Evolutionary conservation across 148 eudicot genomes (phyloP).

Genomic region (Silene latifolia): DNA sequence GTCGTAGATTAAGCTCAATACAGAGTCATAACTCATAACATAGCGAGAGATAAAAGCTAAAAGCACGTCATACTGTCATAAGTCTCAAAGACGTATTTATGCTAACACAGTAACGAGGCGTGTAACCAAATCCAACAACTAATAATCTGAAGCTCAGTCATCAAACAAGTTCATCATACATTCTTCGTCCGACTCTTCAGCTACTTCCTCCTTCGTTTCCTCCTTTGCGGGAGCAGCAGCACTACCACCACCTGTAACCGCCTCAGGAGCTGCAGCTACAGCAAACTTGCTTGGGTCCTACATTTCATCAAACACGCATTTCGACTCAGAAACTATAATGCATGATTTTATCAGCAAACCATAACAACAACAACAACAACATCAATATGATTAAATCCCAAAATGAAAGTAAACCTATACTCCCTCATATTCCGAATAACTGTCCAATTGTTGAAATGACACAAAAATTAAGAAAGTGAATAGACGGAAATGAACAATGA

Average conservation of each 20-base stretch:
- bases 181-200: slow-evolving; percentile 41
- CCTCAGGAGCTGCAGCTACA: slow-evolving; percentile 31
- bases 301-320: background rate
- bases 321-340: background rate
- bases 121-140: background rate
- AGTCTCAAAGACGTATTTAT: background rate
- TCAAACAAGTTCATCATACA: slow-evolving; percentile 42
- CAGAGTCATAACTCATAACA: background rate
- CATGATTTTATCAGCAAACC: no score
- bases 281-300: slow-evolving; percentile 56
- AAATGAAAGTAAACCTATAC: no score
- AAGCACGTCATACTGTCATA: background rate
- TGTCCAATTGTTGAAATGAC: no score
- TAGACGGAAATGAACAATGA: no score
- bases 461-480: no score
- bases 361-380: no score
- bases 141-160: slow-evolving; percentile 7
- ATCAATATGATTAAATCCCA: no score
- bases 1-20: background rate
- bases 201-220: slow-evolving; percentile 42
- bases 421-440: no score
- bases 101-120: background rate
- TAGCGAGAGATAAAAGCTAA: background rate
- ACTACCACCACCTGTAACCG: slow-evolving; percentile 17
- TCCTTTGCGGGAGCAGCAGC: slow-evolving; percentile 24